These are phyloP conservation scores for Corylus avellana DNA, from an alignment of 306 rosid genomes.

Conservation along the genomic window DNA sequence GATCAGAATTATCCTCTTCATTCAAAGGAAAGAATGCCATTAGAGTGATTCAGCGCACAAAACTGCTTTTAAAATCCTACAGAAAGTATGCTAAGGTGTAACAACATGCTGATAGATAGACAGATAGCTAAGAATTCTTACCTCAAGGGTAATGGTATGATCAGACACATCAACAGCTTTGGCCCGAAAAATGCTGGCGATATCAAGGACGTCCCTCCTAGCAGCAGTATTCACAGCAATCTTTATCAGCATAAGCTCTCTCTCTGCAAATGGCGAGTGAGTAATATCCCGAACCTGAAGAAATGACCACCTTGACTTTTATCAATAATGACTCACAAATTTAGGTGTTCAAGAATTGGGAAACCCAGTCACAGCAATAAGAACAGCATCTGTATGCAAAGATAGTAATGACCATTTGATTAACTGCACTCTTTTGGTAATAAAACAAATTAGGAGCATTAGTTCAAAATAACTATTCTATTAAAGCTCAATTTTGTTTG, in stretches of 20 bases:
- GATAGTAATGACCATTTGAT: background rate
- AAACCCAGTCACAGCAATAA: background rate
- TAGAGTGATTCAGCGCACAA: background rate
- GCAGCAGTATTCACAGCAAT: constrained; percentile 54
- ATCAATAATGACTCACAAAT: constrained; percentile 22
- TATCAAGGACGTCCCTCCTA: constrained; percentile 60
- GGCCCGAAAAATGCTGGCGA: constrained; percentile 61
- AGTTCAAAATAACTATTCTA: background rate
- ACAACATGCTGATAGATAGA: constrained; percentile 6
- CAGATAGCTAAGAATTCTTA: constrained; percentile 12
- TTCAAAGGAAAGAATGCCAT: background rate
- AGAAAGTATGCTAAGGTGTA: background rate
- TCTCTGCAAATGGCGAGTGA: constrained; percentile 54
- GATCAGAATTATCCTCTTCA: background rate
- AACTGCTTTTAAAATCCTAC: background rate
- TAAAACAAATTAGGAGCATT: background rate
- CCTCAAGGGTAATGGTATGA: constrained; percentile 64
- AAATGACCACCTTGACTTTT: constrained; percentile 14
- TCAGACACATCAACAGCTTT: constrained; percentile 66
- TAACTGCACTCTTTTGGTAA: background rate
- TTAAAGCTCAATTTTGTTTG: background rate
- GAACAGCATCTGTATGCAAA: background rate
- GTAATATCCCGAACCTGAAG: constrained; percentile 53
- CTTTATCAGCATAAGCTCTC: constrained; percentile 62
- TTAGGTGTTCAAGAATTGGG: background rate